Evolutionary conservation across 306 rosid species (phyloP), one percentile per base, ranked within the genome.

Genomic region (Arachis stenosperma): DNA sequence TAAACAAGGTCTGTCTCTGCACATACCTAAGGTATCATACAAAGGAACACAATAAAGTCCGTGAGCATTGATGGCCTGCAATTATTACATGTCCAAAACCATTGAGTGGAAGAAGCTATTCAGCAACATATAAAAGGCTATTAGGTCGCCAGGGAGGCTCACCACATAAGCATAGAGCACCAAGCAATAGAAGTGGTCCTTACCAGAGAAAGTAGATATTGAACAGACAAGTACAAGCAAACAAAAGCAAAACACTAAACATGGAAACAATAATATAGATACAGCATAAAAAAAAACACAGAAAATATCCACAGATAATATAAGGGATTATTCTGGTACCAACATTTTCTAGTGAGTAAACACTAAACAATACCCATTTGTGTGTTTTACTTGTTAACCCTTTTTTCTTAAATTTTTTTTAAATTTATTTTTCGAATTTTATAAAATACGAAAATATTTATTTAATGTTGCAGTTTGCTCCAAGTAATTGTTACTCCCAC

Each of bases 41-140:
- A 94, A 79, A 78, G 98, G 98, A 67, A 94, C 98, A 75, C 98
- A 94, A 66, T 81, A 90, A 78, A 94, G 92, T 63, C 88, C 98
- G 77, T 91, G 96, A 78, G 97, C 98, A 81, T 94, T 94, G 88
- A 92, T 89, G 51, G 98, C 97, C 98, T 94, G 96, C 85, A 84
- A 47, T 51, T 67, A 62, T 61, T 73, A 69, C 55, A 75, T 22
- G 71, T 81, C 4, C 79, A 66, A 84, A 78, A 22, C 11, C 9
- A 46, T 44, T 4, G 48, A 70, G 69, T 41, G 40, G 67, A 69
- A 79, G 66, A 55, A 44, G 66, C 39, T 65, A 13, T 43, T 71
- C 69, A 73, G 67, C 8, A 74, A 27, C 70, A 77, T 44, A 5
- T 50, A 27, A 50, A 14, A 9, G 46, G 36, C 13, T 29, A 54